Evolutionary conservation across 2,329 filamentous ascomycete species (phyloP).

Genomic region (Fusarium tricinctum): DNA sequence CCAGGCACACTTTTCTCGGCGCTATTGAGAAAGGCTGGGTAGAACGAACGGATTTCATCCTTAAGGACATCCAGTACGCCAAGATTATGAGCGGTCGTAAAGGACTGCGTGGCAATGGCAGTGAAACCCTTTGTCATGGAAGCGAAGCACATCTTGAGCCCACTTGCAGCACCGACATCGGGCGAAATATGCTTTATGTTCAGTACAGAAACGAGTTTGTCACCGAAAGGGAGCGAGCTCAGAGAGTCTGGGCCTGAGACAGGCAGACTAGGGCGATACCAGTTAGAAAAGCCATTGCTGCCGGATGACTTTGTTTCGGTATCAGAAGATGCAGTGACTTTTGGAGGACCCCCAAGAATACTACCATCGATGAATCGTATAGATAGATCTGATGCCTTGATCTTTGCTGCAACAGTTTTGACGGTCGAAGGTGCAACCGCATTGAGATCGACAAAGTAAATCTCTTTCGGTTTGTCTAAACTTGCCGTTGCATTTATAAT

Average conservation of each 20-base stretch:
- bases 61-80: conserved; percentile 73
- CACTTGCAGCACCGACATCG: conserved; percentile 68
- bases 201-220: conserved; percentile 59
- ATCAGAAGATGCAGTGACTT: conserved; percentile 49
- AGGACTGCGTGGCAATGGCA: conserved; percentile 77
- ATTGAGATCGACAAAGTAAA: conserved; percentile 77
- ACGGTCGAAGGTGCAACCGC: conserved; percentile 71
- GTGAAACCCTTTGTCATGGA: conserved; percentile 74
- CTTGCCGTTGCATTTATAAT: conserved; percentile 65
- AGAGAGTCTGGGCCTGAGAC: conserved; percentile 64
- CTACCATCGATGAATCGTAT: conserved; percentile 70
- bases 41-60: conserved; percentile 65
- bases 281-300: conserved; percentile 46
- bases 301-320: conserved; percentile 2
- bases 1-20: conserved; percentile 66
- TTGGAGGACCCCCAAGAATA: conserved; percentile 69
- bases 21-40: conserved; percentile 61
- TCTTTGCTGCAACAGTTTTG: conserved; percentile 59
- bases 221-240: conserved; percentile 57
- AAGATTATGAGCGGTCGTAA: conserved; percentile 75
- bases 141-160: conserved; percentile 77
- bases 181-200: conserved; percentile 64
- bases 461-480: conserved; percentile 54
- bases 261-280: conserved; percentile 61
- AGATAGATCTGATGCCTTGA: conserved; percentile 57